Evolutionary conservation across 306 rosid species (phyloP), one percentile per base, ranked within the genome.

Genomic region (Inga leiocalycina): DNA sequence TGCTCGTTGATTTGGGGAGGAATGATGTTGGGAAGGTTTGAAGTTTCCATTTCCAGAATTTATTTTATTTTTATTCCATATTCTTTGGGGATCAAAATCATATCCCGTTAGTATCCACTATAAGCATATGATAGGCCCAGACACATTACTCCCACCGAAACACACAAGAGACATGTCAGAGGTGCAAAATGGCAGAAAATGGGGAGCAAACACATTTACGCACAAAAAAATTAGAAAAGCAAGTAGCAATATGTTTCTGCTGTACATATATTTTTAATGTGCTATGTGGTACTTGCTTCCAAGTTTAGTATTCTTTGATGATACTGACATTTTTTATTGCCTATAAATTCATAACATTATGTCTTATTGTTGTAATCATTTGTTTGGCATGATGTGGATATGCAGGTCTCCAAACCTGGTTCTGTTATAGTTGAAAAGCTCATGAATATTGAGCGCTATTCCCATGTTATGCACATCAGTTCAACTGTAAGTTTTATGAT

Each of bases 381-480:
- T 85, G 44, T 24, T 64, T 70, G 19, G 34, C 57, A 71, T 66
- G 9, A 61, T 78, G 59, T 80, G 76, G 65, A 79, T 65, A 19
- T 82, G 89, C 91, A 96, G 99, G 99, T 96, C 78, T 94, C 97
- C 13, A 96, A 88, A 89, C 90, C 93, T 15, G 99, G 97, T 52
- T 96, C 99, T 46, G 98, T 96, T 17, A 87, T 85, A 78, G 98
- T 94, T 81, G 98, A 96, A 85, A 88, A 90, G 87, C 91, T 94
- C 51, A 96, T 92, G 99, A 91, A 94, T 70, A 82, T 96, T 30
- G 99, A 96, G 90, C 94, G 95, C 39, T 96, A 92, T 88, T 96
- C 99, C 85, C 99, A 96, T 86, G 99, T 96, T 59, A 96, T 96
- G 99, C 99, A 96, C 85, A 90, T 96, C 66, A 96, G 99, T 84